Conservation (phyloP, 2,329 filamentous ascomycete species). For the Colletotrichum brevisporum region DNA sequence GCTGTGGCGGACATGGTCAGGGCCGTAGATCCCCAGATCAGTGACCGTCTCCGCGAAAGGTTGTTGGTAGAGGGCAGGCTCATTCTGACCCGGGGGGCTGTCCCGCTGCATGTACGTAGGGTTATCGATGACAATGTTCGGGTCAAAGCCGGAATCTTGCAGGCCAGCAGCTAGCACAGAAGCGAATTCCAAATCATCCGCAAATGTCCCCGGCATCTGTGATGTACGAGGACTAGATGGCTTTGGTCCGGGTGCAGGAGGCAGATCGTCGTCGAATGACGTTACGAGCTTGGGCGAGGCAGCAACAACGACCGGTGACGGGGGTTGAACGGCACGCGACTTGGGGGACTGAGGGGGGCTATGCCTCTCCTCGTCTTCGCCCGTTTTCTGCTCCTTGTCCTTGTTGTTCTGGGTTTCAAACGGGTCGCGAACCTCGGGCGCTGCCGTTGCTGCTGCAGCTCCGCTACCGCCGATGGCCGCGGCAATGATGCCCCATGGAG, state of each 20-base stretch:
- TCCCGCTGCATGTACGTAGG: conserved; percentile 73
- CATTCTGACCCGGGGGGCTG: conserved; percentile 73
- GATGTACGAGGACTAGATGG: conserved; percentile 61
- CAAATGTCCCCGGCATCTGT: conserved; percentile 76
- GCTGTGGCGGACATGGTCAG: conserved; percentile 49
- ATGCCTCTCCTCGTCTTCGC: conserved; percentile 12
- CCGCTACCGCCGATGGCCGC: conserved; percentile 63
- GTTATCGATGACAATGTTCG: conserved; percentile 78
- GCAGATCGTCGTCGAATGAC: conserved; percentile 54
- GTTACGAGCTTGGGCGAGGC: conserved; percentile 34
- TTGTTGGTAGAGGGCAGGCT: conserved; percentile 61
- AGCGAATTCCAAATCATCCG: conserved; percentile 77
- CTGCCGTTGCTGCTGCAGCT: conserved; percentile 47
- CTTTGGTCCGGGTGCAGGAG: conserved; percentile 71
- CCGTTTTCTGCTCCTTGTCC: conserved; percentile 24
- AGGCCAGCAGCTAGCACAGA: conserved; percentile 78
- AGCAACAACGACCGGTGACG: neutral
- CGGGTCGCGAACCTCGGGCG: conserved; percentile 43
- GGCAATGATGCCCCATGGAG: conserved; percentile 67
- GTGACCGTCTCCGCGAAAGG: conserved; percentile 65
- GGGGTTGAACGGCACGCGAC: conserved; percentile 39
- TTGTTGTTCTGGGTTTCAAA: conserved; percentile 38
- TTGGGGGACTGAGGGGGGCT: conserved; percentile 41
- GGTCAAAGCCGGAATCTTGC: conserved; percentile 78
- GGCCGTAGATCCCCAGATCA: conserved; percentile 54